Percentiles rank a stretch among this genome's conserved stretches.
Conservation (phyloP, 2,329 filamentous ascomycete genomes). For the Pestalotiopsis sp. region DNA sequence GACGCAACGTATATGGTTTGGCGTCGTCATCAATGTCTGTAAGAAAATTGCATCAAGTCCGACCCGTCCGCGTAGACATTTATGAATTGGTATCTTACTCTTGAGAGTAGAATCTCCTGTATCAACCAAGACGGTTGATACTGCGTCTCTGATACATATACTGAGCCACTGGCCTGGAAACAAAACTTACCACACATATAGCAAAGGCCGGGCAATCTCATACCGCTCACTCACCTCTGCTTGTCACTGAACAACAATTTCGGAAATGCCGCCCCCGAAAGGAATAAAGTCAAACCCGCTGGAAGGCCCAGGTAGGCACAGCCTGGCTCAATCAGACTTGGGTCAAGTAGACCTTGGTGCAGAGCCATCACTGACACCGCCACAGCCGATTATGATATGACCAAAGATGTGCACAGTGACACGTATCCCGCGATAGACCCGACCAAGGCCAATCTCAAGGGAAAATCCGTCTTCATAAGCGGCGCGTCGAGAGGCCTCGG, state of each 20-base stretch:
- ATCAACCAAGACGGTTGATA: too few relatives aligned
- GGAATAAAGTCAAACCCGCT: constrained; percentile 8
- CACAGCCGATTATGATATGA: constrained; percentile 21
- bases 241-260: background rate
- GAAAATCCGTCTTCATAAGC: constrained; percentile 35
- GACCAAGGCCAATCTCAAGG: constrained; percentile 26
- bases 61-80: background rate
- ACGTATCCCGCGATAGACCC: constrained; percentile 33
- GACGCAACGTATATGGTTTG: background rate
- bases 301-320: constrained; percentile 8
- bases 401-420: constrained; percentile 29
- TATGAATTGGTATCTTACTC: too few relatives aligned
- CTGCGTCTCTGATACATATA: too few relatives aligned
- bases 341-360: background rate
- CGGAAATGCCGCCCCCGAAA: constrained; percentile 8
- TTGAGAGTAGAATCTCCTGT: too few relatives aligned
- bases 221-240: background rate
- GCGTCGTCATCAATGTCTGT: background rate
- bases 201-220: background rate
- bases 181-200: too few relatives aligned
- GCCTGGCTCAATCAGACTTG: background rate
- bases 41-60: background rate
- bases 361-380: background rate
- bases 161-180: too few relatives aligned
- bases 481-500: constrained; percentile 37